Evolutionary conservation across 2,329 filamentous ascomycete species (phyloP).

Genomic region (Botryotinia convoluta): DNA sequence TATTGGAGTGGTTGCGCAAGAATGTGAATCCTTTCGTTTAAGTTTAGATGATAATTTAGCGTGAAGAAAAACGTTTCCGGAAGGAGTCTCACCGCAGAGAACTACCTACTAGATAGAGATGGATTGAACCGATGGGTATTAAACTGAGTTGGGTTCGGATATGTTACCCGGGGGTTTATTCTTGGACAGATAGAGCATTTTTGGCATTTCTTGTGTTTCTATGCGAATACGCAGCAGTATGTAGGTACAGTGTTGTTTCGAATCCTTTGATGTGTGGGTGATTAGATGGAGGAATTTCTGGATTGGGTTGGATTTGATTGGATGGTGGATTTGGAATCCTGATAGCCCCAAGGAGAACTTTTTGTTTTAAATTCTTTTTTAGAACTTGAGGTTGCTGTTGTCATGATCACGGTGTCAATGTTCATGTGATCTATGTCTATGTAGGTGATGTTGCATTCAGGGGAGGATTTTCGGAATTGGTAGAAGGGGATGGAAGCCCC

Average conservation of each 20-base stretch:
- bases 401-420: background rate
- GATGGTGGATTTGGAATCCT: background rate
- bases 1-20: background rate
- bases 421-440: background rate
- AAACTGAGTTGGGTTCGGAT: background rate
- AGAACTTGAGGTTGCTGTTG: constrained; percentile 9
- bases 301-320: background rate
- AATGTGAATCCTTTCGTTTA: constrained; percentile 11
- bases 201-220: background rate
- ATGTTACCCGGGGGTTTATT: background rate
- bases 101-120: background rate
- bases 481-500: background rate
- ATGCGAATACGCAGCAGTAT: background rate
- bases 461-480: background rate
- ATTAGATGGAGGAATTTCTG: background rate
- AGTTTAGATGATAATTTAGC: background rate
- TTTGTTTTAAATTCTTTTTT: constrained; percentile 5
- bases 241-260: constrained; percentile 3
- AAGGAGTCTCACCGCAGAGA: constrained; percentile 16
- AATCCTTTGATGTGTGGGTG: constrained; percentile 7
- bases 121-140: background rate
- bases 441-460: background rate
- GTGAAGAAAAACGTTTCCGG: background rate
- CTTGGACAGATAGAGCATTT: background rate
- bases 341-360: background rate